phyloP scores from a whole-genome alignment of 176 grass and related monocot genomes.

The Rhynchospora breviuscula region DNA sequence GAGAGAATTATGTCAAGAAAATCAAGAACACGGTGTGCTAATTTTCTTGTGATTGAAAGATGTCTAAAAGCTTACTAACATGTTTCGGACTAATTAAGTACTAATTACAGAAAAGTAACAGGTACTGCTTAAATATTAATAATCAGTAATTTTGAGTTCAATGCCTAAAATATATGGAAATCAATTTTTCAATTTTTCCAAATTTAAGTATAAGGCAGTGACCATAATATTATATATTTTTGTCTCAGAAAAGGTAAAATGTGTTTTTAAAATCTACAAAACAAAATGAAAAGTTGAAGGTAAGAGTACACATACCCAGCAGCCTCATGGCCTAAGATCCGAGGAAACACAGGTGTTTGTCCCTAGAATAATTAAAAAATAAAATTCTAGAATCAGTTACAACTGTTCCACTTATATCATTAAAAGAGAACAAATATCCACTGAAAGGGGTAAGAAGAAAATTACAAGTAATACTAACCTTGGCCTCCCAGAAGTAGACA shows the following conservation, averaged over 20 bases:
- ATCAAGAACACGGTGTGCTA: background rate
- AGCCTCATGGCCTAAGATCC: slow-evolving; percentile 96
- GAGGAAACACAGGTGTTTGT: slow-evolving; percentile 77
- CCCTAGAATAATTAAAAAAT: slow-evolving; percentile 35
- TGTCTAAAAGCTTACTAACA: too few relatives aligned
- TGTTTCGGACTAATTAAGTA: background rate
- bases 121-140: background rate
- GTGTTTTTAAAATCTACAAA: background rate
- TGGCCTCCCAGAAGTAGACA: slow-evolving; percentile 93
- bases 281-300: background rate
- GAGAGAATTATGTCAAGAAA: background rate
- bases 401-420: background rate
- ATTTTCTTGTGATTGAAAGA: background rate
- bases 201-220: background rate
- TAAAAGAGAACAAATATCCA: background rate
- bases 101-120: background rate
- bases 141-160: background rate
- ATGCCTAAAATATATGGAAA: background rate
- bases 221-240: background rate
- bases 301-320: slow-evolving; percentile 41
- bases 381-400: slow-evolving; percentile 24
- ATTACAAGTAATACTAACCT: slow-evolving; percentile 39
- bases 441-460: background rate
- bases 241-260: background rate
- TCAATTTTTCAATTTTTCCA: background rate